phyloP scores from a whole-genome alignment of 345 rosid species.

The Arabidopsis suecica region DNA sequence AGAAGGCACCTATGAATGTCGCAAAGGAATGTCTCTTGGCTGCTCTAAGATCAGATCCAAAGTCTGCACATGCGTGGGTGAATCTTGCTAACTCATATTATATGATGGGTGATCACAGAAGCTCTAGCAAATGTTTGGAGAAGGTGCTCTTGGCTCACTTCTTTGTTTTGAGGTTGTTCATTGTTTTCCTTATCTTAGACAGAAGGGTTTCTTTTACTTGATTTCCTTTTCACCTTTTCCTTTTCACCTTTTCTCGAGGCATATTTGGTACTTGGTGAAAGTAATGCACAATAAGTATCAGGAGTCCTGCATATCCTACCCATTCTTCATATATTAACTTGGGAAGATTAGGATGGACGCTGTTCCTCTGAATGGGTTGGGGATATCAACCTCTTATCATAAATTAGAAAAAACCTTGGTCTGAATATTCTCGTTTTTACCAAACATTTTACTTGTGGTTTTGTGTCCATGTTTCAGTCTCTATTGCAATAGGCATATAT shows the following conservation, averaged over 20 bases:
- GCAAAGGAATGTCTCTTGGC: slow-evolving; percentile 90
- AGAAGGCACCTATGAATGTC: slow-evolving; percentile 63
- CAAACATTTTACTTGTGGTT: background rate
- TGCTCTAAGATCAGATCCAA: slow-evolving; percentile 75
- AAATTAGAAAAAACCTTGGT: slow-evolving; percentile 7
- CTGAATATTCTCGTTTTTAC: background rate
- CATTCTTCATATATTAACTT: slow-evolving; percentile 5
- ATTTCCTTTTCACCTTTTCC: slow-evolving; percentile 29
- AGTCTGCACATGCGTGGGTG: slow-evolving; percentile 87
- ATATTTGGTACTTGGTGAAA: slow-evolving; percentile 21
- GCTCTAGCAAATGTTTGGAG: slow-evolving; percentile 96
- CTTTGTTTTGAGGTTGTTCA: slow-evolving; percentile 60
- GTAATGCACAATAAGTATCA: slow-evolving; percentile 17
- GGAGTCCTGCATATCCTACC: slow-evolving; percentile 3
- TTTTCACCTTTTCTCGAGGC: slow-evolving; percentile 28
- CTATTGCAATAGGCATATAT: background rate
- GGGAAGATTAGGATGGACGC: slow-evolving; percentile 7
- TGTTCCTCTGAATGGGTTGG: slow-evolving; percentile 1
- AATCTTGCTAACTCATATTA: slow-evolving; percentile 86
- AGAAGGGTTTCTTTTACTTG: slow-evolving; percentile 33
- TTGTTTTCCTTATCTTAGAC: slow-evolving; percentile 51
- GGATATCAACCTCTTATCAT: slow-evolving; percentile 4
- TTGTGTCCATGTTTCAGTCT: slow-evolving; percentile 6
- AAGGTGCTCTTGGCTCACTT: slow-evolving; percentile 84
- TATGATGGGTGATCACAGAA: slow-evolving; percentile 79